These are phyloP conservation scores for Xylaria sp. DNA, from an alignment of 2,329 filamentous ascomycete species.

Conservation along the genomic window DNA sequence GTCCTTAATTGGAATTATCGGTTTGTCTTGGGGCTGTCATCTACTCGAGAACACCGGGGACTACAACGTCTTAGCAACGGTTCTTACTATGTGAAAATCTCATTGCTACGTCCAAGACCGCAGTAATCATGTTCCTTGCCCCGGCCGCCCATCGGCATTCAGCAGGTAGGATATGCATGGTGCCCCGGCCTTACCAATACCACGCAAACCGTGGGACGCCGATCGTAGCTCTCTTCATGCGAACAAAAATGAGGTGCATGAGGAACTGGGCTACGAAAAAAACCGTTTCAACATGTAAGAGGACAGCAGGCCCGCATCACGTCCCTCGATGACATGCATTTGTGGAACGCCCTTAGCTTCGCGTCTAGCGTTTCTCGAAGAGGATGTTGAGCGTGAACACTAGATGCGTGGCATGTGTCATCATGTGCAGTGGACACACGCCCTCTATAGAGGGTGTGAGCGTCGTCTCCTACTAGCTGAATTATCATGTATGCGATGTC, in stretches of 20 bases:
- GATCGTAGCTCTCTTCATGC: slow-evolving; percentile 19
- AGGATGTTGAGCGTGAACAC: slow-evolving; percentile 15
- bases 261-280: slow-evolving; percentile 18
- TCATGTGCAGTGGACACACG: slow-evolving; percentile 21
- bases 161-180: slow-evolving; percentile 16
- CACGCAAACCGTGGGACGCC: slow-evolving; percentile 16
- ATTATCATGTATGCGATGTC: slow-evolving; percentile 16
- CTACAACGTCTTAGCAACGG: slow-evolving; percentile 14
- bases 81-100: slow-evolving; percentile 16
- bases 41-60: background rate
- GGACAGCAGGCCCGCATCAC: slow-evolving; percentile 2
- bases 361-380: slow-evolving; percentile 18
- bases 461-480: slow-evolving; percentile 17
- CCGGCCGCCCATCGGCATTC: slow-evolving; percentile 15
- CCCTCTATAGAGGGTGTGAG: slow-evolving; percentile 4
- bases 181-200: slow-evolving; percentile 15
- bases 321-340: slow-evolving; percentile 23
- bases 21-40: slow-evolving; percentile 13
- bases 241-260: slow-evolving; percentile 3
- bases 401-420: slow-evolving; percentile 19
- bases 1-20: slow-evolving; percentile 32
- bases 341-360: background rate
- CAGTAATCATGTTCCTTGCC: slow-evolving; percentile 8
- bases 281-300: slow-evolving; percentile 16
- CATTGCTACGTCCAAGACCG: slow-evolving; percentile 6